Evolutionary conservation across 2,329 filamentous ascomycete genomes (phyloP), one percentile per base, ranked within the genome.

Genomic region (Sodiomyces alkalinus): DNA sequence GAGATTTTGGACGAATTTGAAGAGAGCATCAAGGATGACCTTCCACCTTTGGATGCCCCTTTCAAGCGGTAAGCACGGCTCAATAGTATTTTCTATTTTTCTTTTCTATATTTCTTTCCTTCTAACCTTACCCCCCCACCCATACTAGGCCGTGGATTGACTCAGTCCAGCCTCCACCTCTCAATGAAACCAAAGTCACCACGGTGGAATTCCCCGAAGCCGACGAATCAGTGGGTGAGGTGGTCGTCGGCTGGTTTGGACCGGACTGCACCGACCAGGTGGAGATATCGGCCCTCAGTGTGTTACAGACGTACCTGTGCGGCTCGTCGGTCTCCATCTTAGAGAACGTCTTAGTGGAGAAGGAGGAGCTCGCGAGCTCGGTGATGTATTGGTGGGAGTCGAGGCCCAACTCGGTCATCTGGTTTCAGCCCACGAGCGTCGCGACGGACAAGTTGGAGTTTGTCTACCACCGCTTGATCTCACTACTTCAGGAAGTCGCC

Each of bases 161-260:
- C 32, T 94, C 87, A 4, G 68, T 74, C 29, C 79, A 80, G 38
- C 76, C 83, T 0, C 77, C 81, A 3, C 54, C 71, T 0, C 59
- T 98, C 17, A 67, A 68, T 17, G 64, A 80, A 47, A 83, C 81
- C 0, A 62, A 75, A 8, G 54, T 92, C 9, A 72, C 87, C 39
- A 82, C 67, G 1, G 77, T 92, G 17, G 77, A 92, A 37, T 98
- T 98, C 43, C 90, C 90, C 0, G 90, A 98, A 48, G 87, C 94
- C 43, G 90, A 98, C 40, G 90, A 98, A 48, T 87, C 83, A 0
- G 80, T 76, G 31, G 90, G 90, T 20, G 87, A 96, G 47, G 74
- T 96, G 27, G 59, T 82, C 27, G 74, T 94, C 13, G 79, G 70
- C 2, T 93, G 92, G 55, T 74, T 96, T 31, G 90, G 90, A 1